These are phyloP conservation scores for Trichoderma sp. DNA, from an alignment of 2,329 filamentous ascomycete genomes.

Conservation along the genomic window DNA sequence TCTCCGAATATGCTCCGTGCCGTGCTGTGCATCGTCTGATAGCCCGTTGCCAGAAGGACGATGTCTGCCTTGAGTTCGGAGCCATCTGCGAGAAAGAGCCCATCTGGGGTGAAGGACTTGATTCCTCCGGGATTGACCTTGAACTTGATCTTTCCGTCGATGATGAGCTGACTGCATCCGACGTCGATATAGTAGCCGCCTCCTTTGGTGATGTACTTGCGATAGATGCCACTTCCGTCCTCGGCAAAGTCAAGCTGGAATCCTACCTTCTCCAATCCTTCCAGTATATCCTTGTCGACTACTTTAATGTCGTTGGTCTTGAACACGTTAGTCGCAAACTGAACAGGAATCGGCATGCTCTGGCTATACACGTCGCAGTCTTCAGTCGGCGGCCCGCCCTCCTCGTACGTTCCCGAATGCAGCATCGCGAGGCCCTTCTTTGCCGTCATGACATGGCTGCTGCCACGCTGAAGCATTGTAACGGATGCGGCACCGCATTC, in stretches of 20 bases:
- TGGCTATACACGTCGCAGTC: constrained; percentile 7
- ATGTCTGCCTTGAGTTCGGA: constrained; percentile 15
- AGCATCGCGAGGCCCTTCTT: constrained; percentile 9
- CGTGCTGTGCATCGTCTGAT: constrained; percentile 2
- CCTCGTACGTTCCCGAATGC: constrained; percentile 7
- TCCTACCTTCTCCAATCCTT: background rate
- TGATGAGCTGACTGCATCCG: constrained; percentile 14
- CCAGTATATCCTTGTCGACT: background rate
- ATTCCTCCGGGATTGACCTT: background rate
- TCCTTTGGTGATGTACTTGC: constrained; percentile 12
- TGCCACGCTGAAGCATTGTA: constrained; percentile 6
- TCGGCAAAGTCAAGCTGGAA: constrained; percentile 3
- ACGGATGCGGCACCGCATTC: constrained; percentile 4
- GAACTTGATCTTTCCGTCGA: constrained; percentile 7
- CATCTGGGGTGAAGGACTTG: background rate
- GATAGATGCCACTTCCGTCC: constrained; percentile 11
- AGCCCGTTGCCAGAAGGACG: constrained; percentile 1
- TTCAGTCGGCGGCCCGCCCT: constrained; percentile 9
- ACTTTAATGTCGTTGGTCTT: background rate
- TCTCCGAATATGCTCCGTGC: constrained; percentile 3
- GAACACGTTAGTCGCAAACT: background rate
- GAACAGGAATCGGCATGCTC: constrained; percentile 10
- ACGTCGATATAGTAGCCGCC: constrained; percentile 15
- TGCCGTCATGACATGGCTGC: constrained; percentile 6
- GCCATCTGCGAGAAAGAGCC: constrained; percentile 7